A percentile compares a stretch with the other conserved stretches of the same genome.
phyloP scores from a whole-genome alignment of 2,329 filamentous ascomycete species.

The Exophiala aquamarina region DNA sequence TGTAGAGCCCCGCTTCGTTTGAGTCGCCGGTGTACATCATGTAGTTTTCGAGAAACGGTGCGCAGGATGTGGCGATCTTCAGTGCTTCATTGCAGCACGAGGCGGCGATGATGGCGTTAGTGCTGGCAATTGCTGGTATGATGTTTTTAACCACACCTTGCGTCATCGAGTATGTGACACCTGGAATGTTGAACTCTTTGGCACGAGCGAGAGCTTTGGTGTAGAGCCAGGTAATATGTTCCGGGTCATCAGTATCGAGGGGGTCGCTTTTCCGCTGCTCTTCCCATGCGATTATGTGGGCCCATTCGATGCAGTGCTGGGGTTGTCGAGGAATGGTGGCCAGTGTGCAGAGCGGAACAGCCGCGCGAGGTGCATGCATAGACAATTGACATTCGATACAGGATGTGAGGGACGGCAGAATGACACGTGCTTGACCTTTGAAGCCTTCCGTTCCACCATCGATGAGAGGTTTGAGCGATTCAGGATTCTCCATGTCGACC shows the following conservation, averaged over 20 bases:
- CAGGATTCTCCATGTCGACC: conserved; percentile 78
- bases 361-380: conserved; percentile 97
- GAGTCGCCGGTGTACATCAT: conserved; percentile 99
- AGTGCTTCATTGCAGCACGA: conserved; percentile 96
- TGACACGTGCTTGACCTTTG: conserved; percentile 92
- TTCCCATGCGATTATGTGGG: conserved; percentile 97
- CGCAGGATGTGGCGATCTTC: conserved; percentile 83
- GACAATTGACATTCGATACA: conserved; percentile 98
- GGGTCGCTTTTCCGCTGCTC: conserved; percentile 76
- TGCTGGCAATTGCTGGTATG: conserved; percentile 96
- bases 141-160: conserved; percentile 99
- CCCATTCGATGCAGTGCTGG: conserved; percentile 98
- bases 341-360: conserved; percentile 92
- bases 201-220: conserved; percentile 79
- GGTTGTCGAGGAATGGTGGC: conserved; percentile 95
- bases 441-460: conserved; percentile 98
- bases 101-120: conserved; percentile 93
- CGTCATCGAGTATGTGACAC: conserved; percentile 92
- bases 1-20: conserved; percentile 92
- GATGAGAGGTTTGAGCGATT: conserved; percentile 88
- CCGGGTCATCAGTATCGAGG: conserved; percentile 93
- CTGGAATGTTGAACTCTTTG: conserved; percentile 82
- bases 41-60: conserved; percentile 85
- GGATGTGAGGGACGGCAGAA: conserved; percentile 87
- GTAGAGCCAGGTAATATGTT: conserved; percentile 97